phyloP scores from a whole-genome alignment of 331 rosid species.

The Saraca asoca region DNA sequence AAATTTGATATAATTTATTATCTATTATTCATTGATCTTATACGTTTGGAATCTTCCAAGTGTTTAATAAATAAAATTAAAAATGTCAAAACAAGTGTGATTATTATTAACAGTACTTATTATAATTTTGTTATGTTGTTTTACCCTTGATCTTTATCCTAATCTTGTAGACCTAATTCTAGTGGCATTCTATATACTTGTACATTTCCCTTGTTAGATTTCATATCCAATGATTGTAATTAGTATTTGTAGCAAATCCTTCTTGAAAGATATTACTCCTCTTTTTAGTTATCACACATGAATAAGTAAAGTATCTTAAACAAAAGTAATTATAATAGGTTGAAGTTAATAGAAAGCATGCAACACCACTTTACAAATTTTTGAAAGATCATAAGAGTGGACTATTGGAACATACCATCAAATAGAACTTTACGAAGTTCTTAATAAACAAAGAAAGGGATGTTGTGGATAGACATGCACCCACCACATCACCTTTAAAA shows the following conservation, averaged over 20 bases:
- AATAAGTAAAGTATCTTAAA: conserved; percentile 5
- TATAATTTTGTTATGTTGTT: too few relatives aligned
- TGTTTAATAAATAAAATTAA: background rate
- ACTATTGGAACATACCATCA: conserved; percentile 76
- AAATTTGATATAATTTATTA: too few relatives aligned
- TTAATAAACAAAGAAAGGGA: conserved; percentile 76
- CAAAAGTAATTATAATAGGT: conserved; percentile 43
- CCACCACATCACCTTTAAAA: conserved; percentile 77
- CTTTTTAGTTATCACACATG: background rate
- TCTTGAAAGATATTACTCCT: conserved; percentile 1
- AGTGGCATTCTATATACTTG: background rate
- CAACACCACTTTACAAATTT: conserved; percentile 70
- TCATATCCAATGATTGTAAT: background rate
- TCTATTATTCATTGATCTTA: too few relatives aligned
- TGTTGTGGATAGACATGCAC: conserved; percentile 90
- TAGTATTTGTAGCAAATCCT: background rate
- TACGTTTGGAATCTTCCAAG: too few relatives aligned
- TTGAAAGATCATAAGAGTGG: conserved; percentile 75
- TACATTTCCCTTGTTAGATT: conserved; percentile 18
- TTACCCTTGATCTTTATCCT: background rate
- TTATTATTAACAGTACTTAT: too few relatives aligned
- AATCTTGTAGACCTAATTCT: background rate
- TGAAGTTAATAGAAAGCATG: conserved; percentile 82
- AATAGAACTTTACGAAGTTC: conserved; percentile 98
- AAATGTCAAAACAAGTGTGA: background rate